phyloP scores from a whole-genome alignment of 805 yeast genomes.

The Hanseniaspora jakobsenii region DNA sequence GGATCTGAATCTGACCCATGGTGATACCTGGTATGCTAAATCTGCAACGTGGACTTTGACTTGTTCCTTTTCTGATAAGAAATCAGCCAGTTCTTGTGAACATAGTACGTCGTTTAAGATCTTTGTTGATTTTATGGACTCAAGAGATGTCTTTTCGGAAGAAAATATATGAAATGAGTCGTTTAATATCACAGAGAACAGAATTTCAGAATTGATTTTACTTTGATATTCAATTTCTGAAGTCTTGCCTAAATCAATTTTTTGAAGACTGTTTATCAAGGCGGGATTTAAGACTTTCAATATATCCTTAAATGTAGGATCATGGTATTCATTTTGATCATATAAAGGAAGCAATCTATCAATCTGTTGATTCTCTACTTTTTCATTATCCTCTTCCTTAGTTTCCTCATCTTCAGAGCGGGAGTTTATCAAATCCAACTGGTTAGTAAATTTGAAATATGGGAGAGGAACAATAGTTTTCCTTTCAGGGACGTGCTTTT shows the following conservation, averaged over 20 bases:
- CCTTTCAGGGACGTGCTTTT: neutral
- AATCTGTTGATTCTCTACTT: neutral
- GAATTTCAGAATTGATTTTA: conserved; percentile 7
- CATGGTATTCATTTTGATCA: neutral
- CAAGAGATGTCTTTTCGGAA: neutral
- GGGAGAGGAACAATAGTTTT: conserved; percentile 7
- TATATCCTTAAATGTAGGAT: conserved; percentile 2
- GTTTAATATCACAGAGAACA: conserved; percentile 4
- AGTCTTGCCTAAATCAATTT: neutral
- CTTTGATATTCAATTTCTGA: conserved; percentile 7
- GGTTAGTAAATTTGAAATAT: conserved; percentile 11
- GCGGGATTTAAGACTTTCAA: neutral
- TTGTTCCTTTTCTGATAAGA: conserved; percentile 8
- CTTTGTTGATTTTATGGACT: neutral
- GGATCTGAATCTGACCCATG: conserved; percentile 8
- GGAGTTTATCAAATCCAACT: neutral
- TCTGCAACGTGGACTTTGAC: conserved; percentile 1
- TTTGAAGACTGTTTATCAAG: neutral
- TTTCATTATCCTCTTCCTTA: neutral
- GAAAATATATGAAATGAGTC: conserved; percentile 2
- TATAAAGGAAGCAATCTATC: neutral
- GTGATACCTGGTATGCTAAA: conserved; percentile 9
- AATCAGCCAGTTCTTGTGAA: conserved; percentile 1
- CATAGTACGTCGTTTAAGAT: conserved; percentile 1
- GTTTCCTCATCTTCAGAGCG: neutral